These are phyloP conservation scores for Hysterangium stoloniferum DNA, from an alignment of 768 basidiomycete genomes.

Conservation along the genomic window DNA sequence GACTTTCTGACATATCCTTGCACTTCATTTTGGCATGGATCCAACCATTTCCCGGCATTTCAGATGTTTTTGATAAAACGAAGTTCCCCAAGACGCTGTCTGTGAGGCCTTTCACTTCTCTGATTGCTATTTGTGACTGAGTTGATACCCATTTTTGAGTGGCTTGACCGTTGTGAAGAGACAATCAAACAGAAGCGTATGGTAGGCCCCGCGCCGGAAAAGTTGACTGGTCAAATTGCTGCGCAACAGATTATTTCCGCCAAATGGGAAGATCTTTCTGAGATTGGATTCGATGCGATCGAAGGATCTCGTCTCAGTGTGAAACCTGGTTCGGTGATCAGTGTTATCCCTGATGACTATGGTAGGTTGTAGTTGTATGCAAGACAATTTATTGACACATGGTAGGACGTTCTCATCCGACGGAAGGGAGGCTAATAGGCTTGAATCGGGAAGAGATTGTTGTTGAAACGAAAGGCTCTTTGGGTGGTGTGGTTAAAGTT, in stretches of 20 bases:
- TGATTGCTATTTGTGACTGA: not conserved
- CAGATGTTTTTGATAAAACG: constrained; percentile 30
- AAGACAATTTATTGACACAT: not conserved
- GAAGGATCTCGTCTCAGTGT: constrained; percentile 39
- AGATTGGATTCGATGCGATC: constrained; percentile 36
- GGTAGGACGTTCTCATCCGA: constrained; percentile 32
- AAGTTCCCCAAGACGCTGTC: constrained; percentile 33
- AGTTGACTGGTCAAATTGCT: constrained; percentile 34
- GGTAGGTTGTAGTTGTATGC: constrained; percentile 25
- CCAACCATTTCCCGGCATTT: constrained; percentile 27
- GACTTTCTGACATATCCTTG: constrained; percentile 44
- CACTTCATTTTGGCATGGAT: constrained; percentile 44
- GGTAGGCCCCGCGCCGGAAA: constrained; percentile 18
- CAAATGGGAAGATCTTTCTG: constrained; percentile 28
- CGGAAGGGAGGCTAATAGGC: constrained; percentile 42
- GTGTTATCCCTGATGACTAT: constrained; percentile 41
- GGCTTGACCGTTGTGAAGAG: constrained; percentile 37
- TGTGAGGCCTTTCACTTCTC: constrained; percentile 22
- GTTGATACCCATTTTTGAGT: constrained; percentile 29
- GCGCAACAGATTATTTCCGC: constrained; percentile 33
- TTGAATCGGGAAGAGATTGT: constrained; percentile 42
- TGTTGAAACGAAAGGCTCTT: constrained; percentile 35
- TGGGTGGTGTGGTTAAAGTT: constrained; percentile 30
- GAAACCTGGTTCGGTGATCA: constrained; percentile 30
- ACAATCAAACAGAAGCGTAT: constrained; percentile 27